Percentiles rank a stretch among this genome's conserved stretches.
phyloP scores from a whole-genome alignment of 306 rosid genomes.

The Cajanus cajan region DNA sequence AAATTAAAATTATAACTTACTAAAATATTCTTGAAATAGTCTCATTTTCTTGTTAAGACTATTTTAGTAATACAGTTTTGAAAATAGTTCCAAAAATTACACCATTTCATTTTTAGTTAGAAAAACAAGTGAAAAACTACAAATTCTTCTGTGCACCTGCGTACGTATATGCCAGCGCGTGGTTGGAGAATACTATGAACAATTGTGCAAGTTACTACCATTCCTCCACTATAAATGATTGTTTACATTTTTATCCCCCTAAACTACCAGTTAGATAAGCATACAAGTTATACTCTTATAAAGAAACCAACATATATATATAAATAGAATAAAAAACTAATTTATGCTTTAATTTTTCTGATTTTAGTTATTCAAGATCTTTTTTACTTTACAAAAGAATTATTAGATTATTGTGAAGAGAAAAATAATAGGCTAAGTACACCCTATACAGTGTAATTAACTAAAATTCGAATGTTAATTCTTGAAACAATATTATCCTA shows the following conservation, averaged over 20 bases:
- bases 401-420: neutral
- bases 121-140: neutral
- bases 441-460: neutral
- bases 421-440: neutral
- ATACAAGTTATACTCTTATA: neutral
- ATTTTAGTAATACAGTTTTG: neutral
- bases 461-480: neutral
- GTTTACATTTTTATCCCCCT: neutral
- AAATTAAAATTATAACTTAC: neutral
- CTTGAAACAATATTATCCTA: neutral
- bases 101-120: neutral
- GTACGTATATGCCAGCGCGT: neutral
- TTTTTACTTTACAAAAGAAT: neutral
- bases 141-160: too few species aligned
- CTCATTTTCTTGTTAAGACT: neutral
- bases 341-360: neutral
- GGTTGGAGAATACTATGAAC: neutral
- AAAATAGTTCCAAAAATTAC: neutral
- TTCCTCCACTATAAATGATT: constrained; percentile 37
- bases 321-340: neutral
- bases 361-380: neutral
- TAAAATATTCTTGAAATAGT: neutral
- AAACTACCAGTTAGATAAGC: neutral
- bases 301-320: neutral
- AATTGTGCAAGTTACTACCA: constrained; percentile 30